These are phyloP conservation scores for Penicillium sp. DNA, from an alignment of 2,329 filamentous ascomycete genomes.

Conservation along the genomic window DNA sequence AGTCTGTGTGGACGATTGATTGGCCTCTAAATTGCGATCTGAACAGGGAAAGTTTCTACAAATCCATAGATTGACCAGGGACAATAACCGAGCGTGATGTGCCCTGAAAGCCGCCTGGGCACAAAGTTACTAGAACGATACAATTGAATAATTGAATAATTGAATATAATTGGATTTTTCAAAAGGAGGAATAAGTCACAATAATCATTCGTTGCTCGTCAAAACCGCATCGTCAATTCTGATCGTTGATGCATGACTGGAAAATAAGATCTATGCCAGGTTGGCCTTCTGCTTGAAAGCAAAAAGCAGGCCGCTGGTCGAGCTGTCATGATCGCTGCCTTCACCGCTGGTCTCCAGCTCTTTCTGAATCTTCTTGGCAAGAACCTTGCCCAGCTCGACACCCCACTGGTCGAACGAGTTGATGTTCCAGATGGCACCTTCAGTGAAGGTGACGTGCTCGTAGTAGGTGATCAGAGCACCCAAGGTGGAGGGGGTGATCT, in stretches of 20 bases:
- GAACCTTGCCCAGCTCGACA: constrained; percentile 92
- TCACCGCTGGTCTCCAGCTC: constrained; percentile 78
- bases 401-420: constrained; percentile 99
- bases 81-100: too few species aligned
- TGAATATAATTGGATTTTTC: too few species aligned
- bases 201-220: constrained; percentile 25
- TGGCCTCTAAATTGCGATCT: too few species aligned
- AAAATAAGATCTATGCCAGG: constrained; percentile 35
- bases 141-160: not conserved
- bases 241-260: constrained; percentile 4
- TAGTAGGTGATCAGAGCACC: constrained; percentile 98
- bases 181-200: constrained; percentile 1
- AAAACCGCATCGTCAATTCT: constrained; percentile 16
- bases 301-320: constrained; percentile 83
- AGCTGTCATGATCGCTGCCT: constrained; percentile 73
- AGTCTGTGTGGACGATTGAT: too few species aligned
- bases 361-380: constrained; percentile 84
- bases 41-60: too few species aligned
- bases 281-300: constrained; percentile 80
- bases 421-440: constrained; percentile 98
- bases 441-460: constrained; percentile 96
- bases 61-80: too few species aligned
- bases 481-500: constrained; percentile 90
- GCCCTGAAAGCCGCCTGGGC: too few species aligned
- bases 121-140: too few species aligned